phyloP scores from a whole-genome alignment of 1,284 basidiomycete species.

The Erythrobasidium hasegawianum region DNA sequence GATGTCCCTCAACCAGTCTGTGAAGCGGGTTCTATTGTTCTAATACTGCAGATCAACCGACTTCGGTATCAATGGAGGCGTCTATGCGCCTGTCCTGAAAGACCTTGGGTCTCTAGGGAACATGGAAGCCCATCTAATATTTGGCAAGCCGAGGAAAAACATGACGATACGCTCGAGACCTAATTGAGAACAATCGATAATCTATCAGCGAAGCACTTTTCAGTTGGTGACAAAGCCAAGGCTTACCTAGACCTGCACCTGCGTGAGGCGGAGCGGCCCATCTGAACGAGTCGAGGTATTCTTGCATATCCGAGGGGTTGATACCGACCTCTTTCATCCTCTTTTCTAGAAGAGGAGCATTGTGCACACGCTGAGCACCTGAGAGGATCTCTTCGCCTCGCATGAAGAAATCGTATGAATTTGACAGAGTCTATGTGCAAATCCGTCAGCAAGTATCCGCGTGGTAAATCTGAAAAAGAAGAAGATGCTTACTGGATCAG shows the following conservation, averaged over 20 bases:
- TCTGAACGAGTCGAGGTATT: constrained; percentile 90
- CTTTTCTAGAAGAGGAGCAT: constrained; percentile 67
- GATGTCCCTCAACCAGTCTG: too few species aligned
- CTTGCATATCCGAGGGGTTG: constrained; percentile 58
- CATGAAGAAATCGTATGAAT: constrained; percentile 99
- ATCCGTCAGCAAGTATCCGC: neutral
- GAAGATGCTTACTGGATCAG: constrained; percentile 63
- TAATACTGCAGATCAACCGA: neutral
- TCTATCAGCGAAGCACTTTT: neutral
- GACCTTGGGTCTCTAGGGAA: constrained; percentile 67
- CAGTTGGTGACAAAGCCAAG: neutral
- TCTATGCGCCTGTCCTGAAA: constrained; percentile 33
- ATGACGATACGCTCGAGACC: constrained; percentile 83
- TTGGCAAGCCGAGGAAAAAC: constrained; percentile 77
- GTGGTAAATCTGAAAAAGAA: neutral
- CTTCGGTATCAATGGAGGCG: neutral
- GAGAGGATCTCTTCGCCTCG: constrained; percentile 97
- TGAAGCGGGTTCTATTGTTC: neutral
- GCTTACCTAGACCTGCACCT: constrained; percentile 57
- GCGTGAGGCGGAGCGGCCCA: constrained; percentile 81
- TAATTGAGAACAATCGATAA: constrained; percentile 24
- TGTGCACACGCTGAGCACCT: constrained; percentile 85
- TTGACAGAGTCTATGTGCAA: constrained; percentile 69
- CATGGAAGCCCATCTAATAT: constrained; percentile 86
- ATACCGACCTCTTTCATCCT: constrained; percentile 43